These are phyloP conservation scores for Mucor sp. DNA, from an alignment of 371 early-diverging fungal species.

Conservation along the genomic window DNA sequence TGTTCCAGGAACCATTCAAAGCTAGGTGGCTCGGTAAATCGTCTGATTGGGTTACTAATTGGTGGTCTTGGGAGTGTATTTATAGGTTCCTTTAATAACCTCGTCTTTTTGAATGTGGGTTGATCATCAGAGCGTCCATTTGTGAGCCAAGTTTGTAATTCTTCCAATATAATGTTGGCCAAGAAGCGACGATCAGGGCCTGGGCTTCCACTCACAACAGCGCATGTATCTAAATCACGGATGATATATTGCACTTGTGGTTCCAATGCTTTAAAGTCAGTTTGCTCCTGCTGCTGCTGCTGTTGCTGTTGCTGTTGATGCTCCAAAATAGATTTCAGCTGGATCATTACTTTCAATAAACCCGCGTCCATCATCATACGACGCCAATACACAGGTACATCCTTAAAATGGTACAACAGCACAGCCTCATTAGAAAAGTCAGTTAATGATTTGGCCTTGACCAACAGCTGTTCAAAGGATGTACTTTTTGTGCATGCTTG, in stretches of 20 bases:
- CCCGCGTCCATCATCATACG: constrained; percentile 59
- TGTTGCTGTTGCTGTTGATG: background rate
- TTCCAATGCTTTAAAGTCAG: background rate
- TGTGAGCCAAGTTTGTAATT: constrained; percentile 26
- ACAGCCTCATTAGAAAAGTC: constrained; percentile 49
- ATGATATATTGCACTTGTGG: constrained; percentile 35
- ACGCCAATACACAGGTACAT: constrained; percentile 61
- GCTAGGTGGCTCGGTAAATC: constrained; percentile 16
- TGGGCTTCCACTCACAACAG: constrained; percentile 58
- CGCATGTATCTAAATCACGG: constrained; percentile 47
- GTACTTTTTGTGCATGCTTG: background rate
- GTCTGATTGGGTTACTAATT: constrained; percentile 15
- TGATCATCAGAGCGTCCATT: constrained; percentile 2
- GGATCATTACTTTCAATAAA: constrained; percentile 40
- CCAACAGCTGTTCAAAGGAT: background rate
- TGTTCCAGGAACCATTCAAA: constrained; percentile 26
- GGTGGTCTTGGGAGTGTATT: background rate
- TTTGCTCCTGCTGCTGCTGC: background rate
- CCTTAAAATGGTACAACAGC: constrained; percentile 45
- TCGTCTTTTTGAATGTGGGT: background rate
- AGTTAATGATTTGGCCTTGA: constrained; percentile 16
- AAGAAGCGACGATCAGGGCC: constrained; percentile 42
- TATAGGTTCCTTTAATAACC: background rate
- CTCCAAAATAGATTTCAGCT: constrained; percentile 10
- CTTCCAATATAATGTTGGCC: constrained; percentile 34